phyloP scores from a whole-genome alignment of 1,284 basidiomycete species.

The Mycosarcoma mackinlayi region DNA sequence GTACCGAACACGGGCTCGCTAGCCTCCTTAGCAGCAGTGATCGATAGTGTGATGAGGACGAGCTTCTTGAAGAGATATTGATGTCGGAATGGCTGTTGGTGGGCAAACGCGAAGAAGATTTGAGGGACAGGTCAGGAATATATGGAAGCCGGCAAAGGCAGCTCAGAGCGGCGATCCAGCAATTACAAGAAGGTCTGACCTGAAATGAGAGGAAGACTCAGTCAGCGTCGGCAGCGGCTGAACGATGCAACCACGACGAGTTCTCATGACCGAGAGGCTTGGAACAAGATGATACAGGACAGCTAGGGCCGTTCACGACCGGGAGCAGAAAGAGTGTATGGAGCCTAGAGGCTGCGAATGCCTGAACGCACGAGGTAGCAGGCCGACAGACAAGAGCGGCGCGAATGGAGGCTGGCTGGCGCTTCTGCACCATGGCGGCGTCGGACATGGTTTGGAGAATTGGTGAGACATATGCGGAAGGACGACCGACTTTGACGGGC shows the following conservation, averaged over 20 bases:
- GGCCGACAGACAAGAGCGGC: too few relatives aligned
- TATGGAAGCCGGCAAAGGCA: slow-evolving; percentile 17
- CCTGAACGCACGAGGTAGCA: not conserved
- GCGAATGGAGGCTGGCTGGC: not conserved
- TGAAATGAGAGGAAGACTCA: slow-evolving; percentile 15
- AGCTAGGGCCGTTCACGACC: slow-evolving; percentile 7
- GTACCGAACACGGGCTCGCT: slow-evolving; percentile 18
- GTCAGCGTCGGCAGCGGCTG: slow-evolving; percentile 11
- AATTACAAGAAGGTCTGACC: not conserved
- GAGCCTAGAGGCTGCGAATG: not conserved
- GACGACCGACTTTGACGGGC: not conserved
- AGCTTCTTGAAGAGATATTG: slow-evolving; percentile 10
- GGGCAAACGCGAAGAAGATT: not conserved
- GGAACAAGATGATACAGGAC: too few relatives aligned
- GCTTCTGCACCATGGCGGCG: slow-evolving; percentile 14
- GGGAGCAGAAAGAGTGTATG: slow-evolving; percentile 3
- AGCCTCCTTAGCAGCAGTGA: slow-evolving; percentile 10
- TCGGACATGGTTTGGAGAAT: slow-evolving; percentile 4
- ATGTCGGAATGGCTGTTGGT: not conserved
- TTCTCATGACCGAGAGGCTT: too few relatives aligned
- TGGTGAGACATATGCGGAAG: slow-evolving; percentile 24
- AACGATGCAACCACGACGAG: too few relatives aligned
- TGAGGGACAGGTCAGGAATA: slow-evolving; percentile 9
- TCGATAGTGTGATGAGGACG: not conserved
- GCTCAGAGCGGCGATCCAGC: slow-evolving; percentile 1